Conservation (phyloP, 148 eudicot genomes). For the Chenopodium berlandieri region DNA sequence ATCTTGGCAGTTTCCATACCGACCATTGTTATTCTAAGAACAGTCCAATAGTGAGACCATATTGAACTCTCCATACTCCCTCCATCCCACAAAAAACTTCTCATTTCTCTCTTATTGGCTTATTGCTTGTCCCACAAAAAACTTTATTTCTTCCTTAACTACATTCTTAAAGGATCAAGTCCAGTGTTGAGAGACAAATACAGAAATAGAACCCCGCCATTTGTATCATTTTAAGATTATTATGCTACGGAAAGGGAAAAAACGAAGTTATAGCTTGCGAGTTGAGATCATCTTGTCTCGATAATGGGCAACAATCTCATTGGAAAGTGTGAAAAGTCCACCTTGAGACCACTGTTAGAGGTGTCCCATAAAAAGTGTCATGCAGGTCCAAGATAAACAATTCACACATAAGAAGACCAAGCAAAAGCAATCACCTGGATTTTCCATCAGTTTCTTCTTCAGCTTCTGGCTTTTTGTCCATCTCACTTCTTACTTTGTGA, state of each 20-base stretch:
- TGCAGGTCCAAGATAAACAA: not conserved
- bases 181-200: not conserved
- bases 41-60: not conserved
- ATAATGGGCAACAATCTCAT: not conserved
- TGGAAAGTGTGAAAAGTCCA: not conserved
- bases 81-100: too few species aligned
- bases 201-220: not conserved
- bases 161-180: too few species aligned
- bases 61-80: not conserved
- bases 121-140: too few species aligned
- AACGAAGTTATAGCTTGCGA: not conserved
- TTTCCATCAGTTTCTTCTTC: slow-evolving; percentile 74
- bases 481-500: slow-evolving; percentile 92
- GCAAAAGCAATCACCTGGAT: slow-evolving; percentile 48
- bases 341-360: not conserved
- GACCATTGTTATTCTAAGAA: not conserved
- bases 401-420: slow-evolving; percentile 5
- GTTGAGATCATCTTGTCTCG: not conserved
- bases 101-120: too few species aligned
- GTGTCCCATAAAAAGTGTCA: not conserved
- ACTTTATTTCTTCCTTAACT: too few species aligned
- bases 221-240: not conserved
- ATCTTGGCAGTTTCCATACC: not conserved
- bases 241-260: not conserved
- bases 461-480: slow-evolving; percentile 80